Evolutionary conservation across 2,329 filamentous ascomycete species (phyloP), one percentile per base, ranked within the genome.

Genomic region (Aureobasidium sp.): DNA sequence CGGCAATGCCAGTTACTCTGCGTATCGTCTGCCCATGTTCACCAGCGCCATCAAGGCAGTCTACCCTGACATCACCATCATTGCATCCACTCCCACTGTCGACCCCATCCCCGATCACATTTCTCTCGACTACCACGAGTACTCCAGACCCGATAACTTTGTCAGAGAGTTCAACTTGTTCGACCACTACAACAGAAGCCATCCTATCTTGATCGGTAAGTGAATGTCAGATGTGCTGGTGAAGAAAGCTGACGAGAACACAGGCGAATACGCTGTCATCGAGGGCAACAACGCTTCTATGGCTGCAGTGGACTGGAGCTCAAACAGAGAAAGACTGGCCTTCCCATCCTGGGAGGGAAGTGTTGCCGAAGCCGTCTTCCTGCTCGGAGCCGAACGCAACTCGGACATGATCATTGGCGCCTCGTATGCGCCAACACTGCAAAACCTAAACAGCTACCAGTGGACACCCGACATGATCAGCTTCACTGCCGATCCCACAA

Each of bases 311-410:
- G 67, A 76, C 15, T 76, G 66, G 65, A 63, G n/a, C 14, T 44
- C 53, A 4, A 39, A 29, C 24, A 17, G 56, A 19, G 6, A 31
- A 8, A 42, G 63, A 35, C 40, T 53, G 35, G 44, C 54, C 3
- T 68, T 64, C 54, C 68, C 66, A 5, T 67, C 61, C 57, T 67
- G 66, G 83, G 80, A 81, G 53, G 84, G 82, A 24, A 77, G 80
- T 11, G 82, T 88, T 6, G 80, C 80, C 14, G 85, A 88, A 68
- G 84, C 83, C n/a, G 78, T 88, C 8, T 84, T 81, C 61, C 74
- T 87, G 19, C 77, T 87, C 64, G 82, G 84, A 17, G 60, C 63
- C 5, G 85, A 88, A 76, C 78, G 85, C 57, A 87, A 87, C 70
- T 76, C 78, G 2, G 82, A 85, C 66, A 76, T 79, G 17, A 77